Base-by-base conservation (phyloP, 345 rosid genomes). In the Mangifera indica region DNA sequence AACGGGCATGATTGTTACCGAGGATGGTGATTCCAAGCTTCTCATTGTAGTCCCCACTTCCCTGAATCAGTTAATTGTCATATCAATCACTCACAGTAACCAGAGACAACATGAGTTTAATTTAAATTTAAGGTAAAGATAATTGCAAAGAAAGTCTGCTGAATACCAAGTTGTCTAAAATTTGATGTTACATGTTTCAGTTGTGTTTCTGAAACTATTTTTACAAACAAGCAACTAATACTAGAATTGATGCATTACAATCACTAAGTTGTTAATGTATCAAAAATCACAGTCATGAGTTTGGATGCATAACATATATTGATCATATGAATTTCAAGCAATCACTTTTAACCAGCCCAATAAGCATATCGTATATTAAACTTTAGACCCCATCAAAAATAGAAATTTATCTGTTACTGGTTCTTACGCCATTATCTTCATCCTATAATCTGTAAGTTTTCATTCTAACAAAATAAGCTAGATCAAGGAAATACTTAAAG, bases 11-110 rank as follows among this genome's bases (percentile, higher is more conserved):
- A 14, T 17, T 25, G 26, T 57, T 85, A 90, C 98, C 98, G 24
- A 92, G 92, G 69, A 92, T 90, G 12, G 93, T 85, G 63, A 86
- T 83, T 73, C 97, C 98, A 51, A 87, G 91, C 81, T 86, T 86
- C 13, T 88, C 80, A 67, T 82, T 82, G 84, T 87, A 82, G 76
- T 87, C 98, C 71, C 91, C 98, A 63, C 83, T 81, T 46, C 89
- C 98, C 89, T 92, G 74, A 49, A 66, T 29, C 77, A 62, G 64
- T 67, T 22, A 66, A 54, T 48, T 59, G 66, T 59, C 21, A 9
- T 10, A 66, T 69, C 24, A 59, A 53, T 63, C 48, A 63, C 48
- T 24, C n/a, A 26, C 26, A 66, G 51, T 51, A 66, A 51, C 25
- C 24, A 29, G 10, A 49, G 1, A 32, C 29, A 66, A 20, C 6